Conservation (phyloP, 768 basidiomycete genomes). For the Coprinellus aureogranulatus region DNA sequence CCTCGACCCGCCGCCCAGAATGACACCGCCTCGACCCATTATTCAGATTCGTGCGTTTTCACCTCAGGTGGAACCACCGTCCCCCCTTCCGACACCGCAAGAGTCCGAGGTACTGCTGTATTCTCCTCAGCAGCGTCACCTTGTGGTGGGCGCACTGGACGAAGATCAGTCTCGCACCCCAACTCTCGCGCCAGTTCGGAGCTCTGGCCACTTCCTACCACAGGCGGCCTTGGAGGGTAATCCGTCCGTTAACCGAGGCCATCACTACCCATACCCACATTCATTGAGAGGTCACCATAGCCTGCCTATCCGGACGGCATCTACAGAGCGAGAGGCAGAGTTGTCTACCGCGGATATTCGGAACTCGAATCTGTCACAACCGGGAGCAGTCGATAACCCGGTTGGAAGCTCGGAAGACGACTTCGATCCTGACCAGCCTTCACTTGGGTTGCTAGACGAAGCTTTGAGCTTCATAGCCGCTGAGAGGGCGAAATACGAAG, state of each 20-base stretch:
- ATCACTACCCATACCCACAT: slow-evolving; percentile 17
- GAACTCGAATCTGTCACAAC: too few relatives aligned
- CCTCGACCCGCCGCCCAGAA: background rate
- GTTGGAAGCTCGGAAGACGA: slow-evolving; percentile 2
- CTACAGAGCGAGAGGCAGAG: slow-evolving; percentile 7
- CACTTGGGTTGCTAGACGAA: slow-evolving; percentile 69
- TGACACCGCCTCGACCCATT: background rate
- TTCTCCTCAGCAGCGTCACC: background rate
- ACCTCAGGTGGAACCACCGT: slow-evolving; percentile 6
- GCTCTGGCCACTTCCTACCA: background rate
- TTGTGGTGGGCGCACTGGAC: background rate
- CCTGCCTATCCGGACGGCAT: slow-evolving; percentile 17
- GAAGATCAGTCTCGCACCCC: background rate
- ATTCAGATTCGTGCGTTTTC: background rate
- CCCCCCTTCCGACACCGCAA: slow-evolving; percentile 9
- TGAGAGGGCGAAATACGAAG: slow-evolving; percentile 60
- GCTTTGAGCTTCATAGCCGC: slow-evolving; percentile 74
- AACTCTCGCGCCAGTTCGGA: background rate
- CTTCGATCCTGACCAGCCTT: slow-evolving; percentile 46
- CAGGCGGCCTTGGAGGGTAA: background rate
- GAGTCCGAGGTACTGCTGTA: slow-evolving; percentile 5
- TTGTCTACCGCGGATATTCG: background rate
- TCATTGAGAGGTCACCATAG: slow-evolving; percentile 19
- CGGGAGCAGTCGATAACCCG: background rate
- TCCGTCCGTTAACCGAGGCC: background rate